Percentiles rank a stretch among this genome's conserved stretches.
Conservation (phyloP, 2,329 filamentous ascomycete species). For the Apiospora saccharicola region DNA sequence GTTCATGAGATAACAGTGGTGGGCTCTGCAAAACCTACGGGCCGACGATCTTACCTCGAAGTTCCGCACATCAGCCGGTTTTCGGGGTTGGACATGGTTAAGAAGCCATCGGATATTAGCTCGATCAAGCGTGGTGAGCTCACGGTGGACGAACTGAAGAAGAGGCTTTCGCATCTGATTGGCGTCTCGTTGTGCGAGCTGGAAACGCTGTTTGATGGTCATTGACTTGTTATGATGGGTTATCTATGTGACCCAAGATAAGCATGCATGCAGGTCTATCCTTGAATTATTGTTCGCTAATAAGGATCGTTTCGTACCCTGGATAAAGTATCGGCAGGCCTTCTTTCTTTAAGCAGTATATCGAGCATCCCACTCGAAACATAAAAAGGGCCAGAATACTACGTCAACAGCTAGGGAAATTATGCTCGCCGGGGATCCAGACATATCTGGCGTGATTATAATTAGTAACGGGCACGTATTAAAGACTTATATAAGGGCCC, state of each 20-base stretch:
- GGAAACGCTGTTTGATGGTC: constrained; percentile 39
- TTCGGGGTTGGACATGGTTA: background rate
- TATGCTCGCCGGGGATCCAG: too few species aligned
- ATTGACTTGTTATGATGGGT: constrained; percentile 22
- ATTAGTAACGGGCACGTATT: too few species aligned
- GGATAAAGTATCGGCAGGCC: too few species aligned
- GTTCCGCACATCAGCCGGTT: background rate
- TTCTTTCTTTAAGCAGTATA: too few species aligned
- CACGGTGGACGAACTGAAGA: constrained; percentile 42
- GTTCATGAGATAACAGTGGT: background rate
- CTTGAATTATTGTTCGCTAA: too few species aligned
- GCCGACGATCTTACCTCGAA: background rate
- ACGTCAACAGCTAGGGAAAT: too few species aligned
- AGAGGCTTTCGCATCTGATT: constrained; percentile 39
- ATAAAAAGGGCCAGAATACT: too few species aligned
- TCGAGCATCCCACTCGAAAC: too few species aligned
- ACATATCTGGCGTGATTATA: too few species aligned
- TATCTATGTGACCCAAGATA: background rate
- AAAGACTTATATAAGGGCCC: too few species aligned
- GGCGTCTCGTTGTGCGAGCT: constrained; percentile 41
- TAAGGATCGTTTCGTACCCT: too few species aligned
- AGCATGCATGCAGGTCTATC: too few species aligned
- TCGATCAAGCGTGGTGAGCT: constrained; percentile 35
- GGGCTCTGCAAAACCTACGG: background rate
- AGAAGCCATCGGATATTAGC: background rate